Conservation (phyloP, 805 yeast species). For the Candida maltosa region DNA sequence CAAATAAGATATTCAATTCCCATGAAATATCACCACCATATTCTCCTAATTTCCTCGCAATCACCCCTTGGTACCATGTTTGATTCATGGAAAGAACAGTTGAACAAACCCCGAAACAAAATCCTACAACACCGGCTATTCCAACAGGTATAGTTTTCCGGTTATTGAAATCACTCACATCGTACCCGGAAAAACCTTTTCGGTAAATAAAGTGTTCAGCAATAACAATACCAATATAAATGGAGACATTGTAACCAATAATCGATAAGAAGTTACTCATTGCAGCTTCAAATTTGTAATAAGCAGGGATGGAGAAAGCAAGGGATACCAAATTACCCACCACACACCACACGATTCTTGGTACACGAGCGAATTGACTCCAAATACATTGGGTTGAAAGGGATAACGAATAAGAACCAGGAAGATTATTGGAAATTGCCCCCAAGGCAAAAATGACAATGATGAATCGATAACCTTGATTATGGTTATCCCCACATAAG, state of each 20-base stretch:
- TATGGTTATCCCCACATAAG: constrained; percentile 20
- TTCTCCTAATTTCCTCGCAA: constrained; percentile 20
- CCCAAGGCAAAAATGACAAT: constrained; percentile 28
- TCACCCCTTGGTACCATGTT: constrained; percentile 31
- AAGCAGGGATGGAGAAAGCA: constrained; percentile 33
- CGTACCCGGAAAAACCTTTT: constrained; percentile 22
- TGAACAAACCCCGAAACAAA: constrained; percentile 28
- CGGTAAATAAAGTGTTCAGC: constrained; percentile 28
- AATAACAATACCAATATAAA: constrained; percentile 27
- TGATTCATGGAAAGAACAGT: constrained; percentile 31
- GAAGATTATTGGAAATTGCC: constrained; percentile 29
- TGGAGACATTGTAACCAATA: constrained; percentile 29
- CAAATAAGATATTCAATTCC: constrained; percentile 24
- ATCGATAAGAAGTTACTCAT: constrained; percentile 31
- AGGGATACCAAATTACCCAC: constrained; percentile 28
- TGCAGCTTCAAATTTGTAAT: constrained; percentile 26
- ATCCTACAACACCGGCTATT: constrained; percentile 26
- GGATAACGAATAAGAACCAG: constrained; percentile 30
- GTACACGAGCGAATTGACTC: constrained; percentile 26
- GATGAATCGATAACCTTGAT: constrained; percentile 30
- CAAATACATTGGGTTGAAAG: constrained; percentile 28
- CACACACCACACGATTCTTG: constrained; percentile 33
- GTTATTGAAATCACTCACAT: constrained; percentile 21
- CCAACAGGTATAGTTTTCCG: constrained; percentile 24
- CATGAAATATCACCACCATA: constrained; percentile 29